Conservation (phyloP, 768 basidiomycete species). For the Pisolithus microcarpus region DNA sequence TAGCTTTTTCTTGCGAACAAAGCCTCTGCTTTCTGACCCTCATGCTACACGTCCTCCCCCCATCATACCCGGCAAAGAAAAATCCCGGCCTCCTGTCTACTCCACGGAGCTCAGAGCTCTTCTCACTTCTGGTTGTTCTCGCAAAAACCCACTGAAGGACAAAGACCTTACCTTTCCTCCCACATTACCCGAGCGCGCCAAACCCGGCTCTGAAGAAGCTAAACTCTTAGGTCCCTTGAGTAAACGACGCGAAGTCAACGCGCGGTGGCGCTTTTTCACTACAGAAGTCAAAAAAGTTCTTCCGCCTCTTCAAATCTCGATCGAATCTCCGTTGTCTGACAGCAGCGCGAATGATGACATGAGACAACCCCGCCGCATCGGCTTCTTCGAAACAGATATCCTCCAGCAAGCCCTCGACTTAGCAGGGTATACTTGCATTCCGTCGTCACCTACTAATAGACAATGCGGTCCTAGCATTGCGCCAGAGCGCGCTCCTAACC, state of each 20-base stretch:
- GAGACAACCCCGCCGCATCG: conserved; percentile 27
- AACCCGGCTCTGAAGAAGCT: conserved; percentile 53
- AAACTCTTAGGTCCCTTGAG: conserved; percentile 57
- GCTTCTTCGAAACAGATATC: conserved; percentile 36
- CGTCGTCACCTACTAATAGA: conserved; percentile 27
- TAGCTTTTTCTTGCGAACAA: not conserved
- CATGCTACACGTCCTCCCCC: conserved; percentile 32
- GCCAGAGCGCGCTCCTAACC: conserved; percentile 2
- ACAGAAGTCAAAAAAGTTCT: conserved; percentile 46
- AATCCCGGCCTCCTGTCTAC: conserved; percentile 58
- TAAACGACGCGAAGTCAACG: conserved; percentile 68
- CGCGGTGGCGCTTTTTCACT: conserved; percentile 59
- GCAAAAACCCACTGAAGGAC: conserved; percentile 36
- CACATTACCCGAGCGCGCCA: conserved; percentile 48
- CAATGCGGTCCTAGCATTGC: conserved; percentile 2
- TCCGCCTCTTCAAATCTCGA: conserved; percentile 53
- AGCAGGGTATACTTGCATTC: conserved; percentile 28
- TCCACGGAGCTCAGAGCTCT: conserved; percentile 56
- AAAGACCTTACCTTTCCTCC: conserved; percentile 44
- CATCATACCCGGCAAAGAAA: conserved; percentile 46
- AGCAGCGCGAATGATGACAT: conserved; percentile 8
- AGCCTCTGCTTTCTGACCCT: conserved; percentile 55
- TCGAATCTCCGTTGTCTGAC: conserved; percentile 11
- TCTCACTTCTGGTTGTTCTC: conserved; percentile 46
- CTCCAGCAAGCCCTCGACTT: conserved; percentile 41